Evolutionary conservation across 2,329 filamentous ascomycete species (phyloP).

Genomic region (Diplodia corticola): DNA sequence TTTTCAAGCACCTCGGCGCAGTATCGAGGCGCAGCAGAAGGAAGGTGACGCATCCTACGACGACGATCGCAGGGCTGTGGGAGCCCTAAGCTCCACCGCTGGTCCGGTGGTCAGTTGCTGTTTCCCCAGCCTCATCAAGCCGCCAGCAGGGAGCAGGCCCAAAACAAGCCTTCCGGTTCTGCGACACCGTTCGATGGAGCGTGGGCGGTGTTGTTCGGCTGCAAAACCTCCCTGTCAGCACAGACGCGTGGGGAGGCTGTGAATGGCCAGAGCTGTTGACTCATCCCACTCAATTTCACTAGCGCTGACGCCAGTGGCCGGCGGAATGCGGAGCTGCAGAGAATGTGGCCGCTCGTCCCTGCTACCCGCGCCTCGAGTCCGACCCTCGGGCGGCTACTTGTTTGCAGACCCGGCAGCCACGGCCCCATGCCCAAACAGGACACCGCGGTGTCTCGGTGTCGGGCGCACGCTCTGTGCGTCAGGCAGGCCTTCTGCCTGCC

Average conservation of each 20-base stretch:
- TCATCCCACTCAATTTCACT: not conserved
- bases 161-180: not conserved
- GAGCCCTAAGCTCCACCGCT: constrained; percentile 16
- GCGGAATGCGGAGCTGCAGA: not conserved
- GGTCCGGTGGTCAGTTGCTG: not conserved
- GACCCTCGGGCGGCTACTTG: not conserved
- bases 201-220: not conserved
- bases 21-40: not conserved
- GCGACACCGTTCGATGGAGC: constrained; percentile 2
- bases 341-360: not conserved
- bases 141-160: not conserved
- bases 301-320: constrained; percentile 1
- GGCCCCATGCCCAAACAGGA: not conserved
- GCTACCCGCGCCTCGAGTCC: not conserved
- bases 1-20: not conserved
- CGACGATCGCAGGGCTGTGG: not conserved
- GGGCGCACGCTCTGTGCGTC: not conserved
- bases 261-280: not conserved
- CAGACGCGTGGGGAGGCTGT: not conserved
- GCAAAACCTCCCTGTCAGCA: not conserved
- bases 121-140: not conserved
- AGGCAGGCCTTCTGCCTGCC: not conserved
- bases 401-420: not conserved
- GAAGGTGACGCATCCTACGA: not conserved
- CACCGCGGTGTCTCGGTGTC: not conserved